Evolutionary conservation across 495 filamentous ascomycete species (phyloP).

Genomic region (Podospora pseudoanserina): DNA sequence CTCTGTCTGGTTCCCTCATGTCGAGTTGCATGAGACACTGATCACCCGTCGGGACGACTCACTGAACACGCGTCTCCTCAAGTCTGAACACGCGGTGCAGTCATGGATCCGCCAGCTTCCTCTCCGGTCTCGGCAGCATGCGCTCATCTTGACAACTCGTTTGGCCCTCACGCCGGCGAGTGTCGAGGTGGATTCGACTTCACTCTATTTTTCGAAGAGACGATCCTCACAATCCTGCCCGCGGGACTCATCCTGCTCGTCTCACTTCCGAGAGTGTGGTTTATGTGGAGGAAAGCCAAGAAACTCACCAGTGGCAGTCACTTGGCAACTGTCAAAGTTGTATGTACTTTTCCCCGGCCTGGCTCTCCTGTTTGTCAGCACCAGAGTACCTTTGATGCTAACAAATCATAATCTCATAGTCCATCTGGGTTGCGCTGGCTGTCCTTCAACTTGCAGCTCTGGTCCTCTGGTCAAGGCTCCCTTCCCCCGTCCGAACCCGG

Average conservation of each 20-base stretch:
- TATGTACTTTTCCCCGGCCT: slow-evolving; percentile 11
- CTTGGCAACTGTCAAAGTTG: slow-evolving; percentile 21
- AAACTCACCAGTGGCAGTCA: slow-evolving; percentile 14
- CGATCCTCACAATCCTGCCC: slow-evolving; percentile 48
- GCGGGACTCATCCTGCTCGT: slow-evolving; percentile 43
- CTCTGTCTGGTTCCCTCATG: neutral
- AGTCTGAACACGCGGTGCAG: neutral
- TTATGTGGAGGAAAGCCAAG: slow-evolving; percentile 37
- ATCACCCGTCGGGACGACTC: neutral
- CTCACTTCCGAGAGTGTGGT: slow-evolving; percentile 46
- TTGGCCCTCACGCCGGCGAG: slow-evolving; percentile 29
- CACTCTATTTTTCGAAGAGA: slow-evolving; percentile 56
- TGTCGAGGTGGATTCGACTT: slow-evolving; percentile 52
- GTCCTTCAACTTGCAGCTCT: slow-evolving; percentile 46
- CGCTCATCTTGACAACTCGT: slow-evolving; percentile 23
- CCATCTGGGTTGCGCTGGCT: slow-evolving; percentile 43
- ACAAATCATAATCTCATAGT: slow-evolving; percentile 26
- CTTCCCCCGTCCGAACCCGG: slow-evolving; percentile 35
- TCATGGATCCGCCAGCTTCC: slow-evolving; percentile 1
- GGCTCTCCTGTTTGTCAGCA: neutral
- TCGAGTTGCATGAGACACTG: neutral
- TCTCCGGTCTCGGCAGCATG: slow-evolving; percentile 8
- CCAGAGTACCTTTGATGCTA: neutral
- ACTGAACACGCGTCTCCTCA: neutral
- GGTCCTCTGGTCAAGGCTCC: slow-evolving; percentile 45